Evolutionary conservation across 306 rosid genomes (phyloP), one percentile per base, ranked within the genome.

Genomic region (Dicorynia guianensis): DNA sequence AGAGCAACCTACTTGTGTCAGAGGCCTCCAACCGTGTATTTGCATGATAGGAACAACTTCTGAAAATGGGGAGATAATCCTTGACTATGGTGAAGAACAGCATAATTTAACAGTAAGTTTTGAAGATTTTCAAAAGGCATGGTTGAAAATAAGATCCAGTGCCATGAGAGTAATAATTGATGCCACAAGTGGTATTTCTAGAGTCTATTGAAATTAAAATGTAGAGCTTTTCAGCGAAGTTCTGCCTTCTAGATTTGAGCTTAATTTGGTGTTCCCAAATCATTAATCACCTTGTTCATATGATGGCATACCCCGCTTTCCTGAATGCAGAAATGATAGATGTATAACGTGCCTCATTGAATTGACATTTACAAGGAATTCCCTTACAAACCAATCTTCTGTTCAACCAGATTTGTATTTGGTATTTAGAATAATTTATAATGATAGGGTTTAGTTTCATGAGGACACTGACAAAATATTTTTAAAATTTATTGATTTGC

Each of bases 11-110:
- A 44, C 54, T 68, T 58, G 47, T 76, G 65, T 67, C 60, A 10
- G 47, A 63, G 69, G 76, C 88, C 74, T 82, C 81, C 43, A 75
- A 82, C 57, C 60, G 4, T 50, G 52, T 48, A 65, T 55, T 65
- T 52, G 68, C 83, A 69, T 39, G 57, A 76, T 49, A 39, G 86
- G 54, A 33, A 52, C 73, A 57, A 78, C 86, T 67, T 67, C 63
- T 66, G 87, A 80, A 74, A 56, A 38, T 67, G 73, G 25, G 10
- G 82, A 82, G 44, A 71, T 72, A 60, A 75, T 40, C 38, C 33
- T 46, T 40, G 71, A 78, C 98, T 96, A 3, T 25, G 30, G 2
- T 25, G 30, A 25, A 25, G 30, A 25, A 25, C 1, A 25, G 30
- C 30, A 25, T 25, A 25, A 25, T 25, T 25, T 25, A 25, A 25